Evolutionary conservation across 2,329 filamentous ascomycete genomes (phyloP), one percentile per base, ranked within the genome.

Genomic region (Colletotrichum siamense): DNA sequence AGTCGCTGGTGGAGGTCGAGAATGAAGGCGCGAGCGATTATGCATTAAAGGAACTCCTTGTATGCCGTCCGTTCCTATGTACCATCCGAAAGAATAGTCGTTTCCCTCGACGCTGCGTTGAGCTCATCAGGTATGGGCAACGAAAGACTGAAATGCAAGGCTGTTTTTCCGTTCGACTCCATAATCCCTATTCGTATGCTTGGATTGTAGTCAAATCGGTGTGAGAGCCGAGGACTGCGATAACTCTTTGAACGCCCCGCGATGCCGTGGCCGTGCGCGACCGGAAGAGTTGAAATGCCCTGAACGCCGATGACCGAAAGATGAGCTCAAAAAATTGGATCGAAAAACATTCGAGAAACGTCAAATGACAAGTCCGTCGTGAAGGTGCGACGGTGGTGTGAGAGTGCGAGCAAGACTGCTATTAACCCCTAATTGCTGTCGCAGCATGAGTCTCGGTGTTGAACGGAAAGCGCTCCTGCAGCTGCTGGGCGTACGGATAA

Each of bases 401-500:
- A 49, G 6, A 26, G 13, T n/a, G 34, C 61, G 32, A 39, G 39
- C 44, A 59, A 24, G 9, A 8, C 49, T 61, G 64, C 59, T 28
- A 24, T 74, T 84, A 87, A 69, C 86, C 84, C 72, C 83, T 83
- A 73, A 87, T 92, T 57, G 89, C 89, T 81, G 89, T 88, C 61
- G 88, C 84, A 71, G 87, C 80, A 82, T 90, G 87, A 81, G 88
- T 81, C 74, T 91, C 89, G 70, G 87, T 78, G 61, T 84, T 83
- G 82, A 84, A 88, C 18, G 88, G 88, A 77, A 90, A 91, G 70
- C 86, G 87, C 75, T 89, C 87, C 80, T 85, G 83, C 78, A 86
- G 79, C 75, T 85, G 85, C 78, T 88, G 85, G 72, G 82, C 79
- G 77, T 86, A 88, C 39, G 84, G 80, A 69, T 84, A 82, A 68